Conservation (phyloP, 2,329 filamentous ascomycete genomes). For the Aureobasidium sp. region DNA sequence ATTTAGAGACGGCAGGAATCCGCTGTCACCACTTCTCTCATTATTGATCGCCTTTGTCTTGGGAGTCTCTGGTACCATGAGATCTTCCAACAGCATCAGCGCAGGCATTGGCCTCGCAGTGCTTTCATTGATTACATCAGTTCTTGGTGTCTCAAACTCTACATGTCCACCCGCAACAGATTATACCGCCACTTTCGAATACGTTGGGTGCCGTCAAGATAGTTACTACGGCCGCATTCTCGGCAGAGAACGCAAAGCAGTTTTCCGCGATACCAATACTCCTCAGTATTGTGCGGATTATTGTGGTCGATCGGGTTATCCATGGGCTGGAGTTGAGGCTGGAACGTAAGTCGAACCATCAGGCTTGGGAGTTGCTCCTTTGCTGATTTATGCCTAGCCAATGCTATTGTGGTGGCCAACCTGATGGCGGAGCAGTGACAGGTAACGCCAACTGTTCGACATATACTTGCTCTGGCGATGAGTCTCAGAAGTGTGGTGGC, state of each 20-base stretch:
- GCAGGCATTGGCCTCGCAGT: neutral
- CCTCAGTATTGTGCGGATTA: slow-evolving; percentile 9
- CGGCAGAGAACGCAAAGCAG: slow-evolving; percentile 2
- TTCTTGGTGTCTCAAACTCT: neutral
- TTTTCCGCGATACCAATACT: slow-evolving; percentile 4
- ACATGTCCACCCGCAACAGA: neutral
- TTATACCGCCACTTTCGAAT: neutral
- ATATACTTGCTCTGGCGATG: slow-evolving; percentile 2
- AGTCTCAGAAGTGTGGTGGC: slow-evolving; percentile 4
- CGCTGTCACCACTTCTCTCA: neutral
- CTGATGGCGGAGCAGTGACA: neutral
- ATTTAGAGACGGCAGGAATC: neutral
- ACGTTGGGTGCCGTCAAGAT: neutral
- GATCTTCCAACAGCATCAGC: neutral
- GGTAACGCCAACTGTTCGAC: neutral
- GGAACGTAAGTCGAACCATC: neutral
- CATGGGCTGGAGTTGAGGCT: slow-evolving; percentile 3
- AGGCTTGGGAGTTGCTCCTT: neutral
- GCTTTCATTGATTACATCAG: neutral
- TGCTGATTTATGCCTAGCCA: neutral
- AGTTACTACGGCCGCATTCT: slow-evolving; percentile 5
- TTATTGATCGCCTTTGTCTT: neutral
- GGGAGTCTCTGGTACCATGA: neutral
- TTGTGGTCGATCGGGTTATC: slow-evolving; percentile 1
- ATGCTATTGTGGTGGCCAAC: slow-evolving; percentile 3